phyloP scores from a whole-genome alignment of 2,329 filamentous ascomycete species.

The Aspergillus bombycis region DNA sequence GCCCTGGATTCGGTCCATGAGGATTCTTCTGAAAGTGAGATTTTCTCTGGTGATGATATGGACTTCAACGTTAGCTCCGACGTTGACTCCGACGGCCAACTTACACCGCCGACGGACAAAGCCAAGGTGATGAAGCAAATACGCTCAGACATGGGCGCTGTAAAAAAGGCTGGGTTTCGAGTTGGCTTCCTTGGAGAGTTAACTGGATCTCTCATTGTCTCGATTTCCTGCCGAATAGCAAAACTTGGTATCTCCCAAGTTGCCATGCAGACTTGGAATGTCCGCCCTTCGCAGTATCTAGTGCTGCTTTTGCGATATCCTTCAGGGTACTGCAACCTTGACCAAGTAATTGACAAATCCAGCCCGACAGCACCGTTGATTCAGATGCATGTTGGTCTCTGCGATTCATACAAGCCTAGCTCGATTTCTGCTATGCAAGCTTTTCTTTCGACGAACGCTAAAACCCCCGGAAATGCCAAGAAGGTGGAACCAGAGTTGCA shows the following conservation, averaged over 20 bases:
- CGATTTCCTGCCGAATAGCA: conserved; percentile 68
- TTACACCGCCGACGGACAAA: neutral
- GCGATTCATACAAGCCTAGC: conserved; percentile 72
- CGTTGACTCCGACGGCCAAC: conserved; percentile 9
- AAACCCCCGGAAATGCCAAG: neutral
- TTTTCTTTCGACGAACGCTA: conserved; percentile 52
- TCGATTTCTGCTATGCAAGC: conserved; percentile 55
- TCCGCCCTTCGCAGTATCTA: conserved; percentile 69
- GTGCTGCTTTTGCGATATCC: conserved; percentile 71
- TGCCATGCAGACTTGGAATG: conserved; percentile 75
- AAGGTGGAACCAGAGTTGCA: conserved; percentile 42
- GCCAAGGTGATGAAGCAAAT: conserved; percentile 38
- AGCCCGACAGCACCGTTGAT: conserved; percentile 23
- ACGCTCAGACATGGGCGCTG: conserved; percentile 62
- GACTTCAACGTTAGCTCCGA: conserved; percentile 31
- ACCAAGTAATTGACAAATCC: conserved; percentile 46
- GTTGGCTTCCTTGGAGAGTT: conserved; percentile 65
- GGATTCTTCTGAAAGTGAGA: conserved; percentile 8
- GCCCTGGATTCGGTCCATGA: conserved; percentile 14
- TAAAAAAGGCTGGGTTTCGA: conserved; percentile 69
- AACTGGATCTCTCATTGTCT: conserved; percentile 58
- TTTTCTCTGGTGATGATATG: conserved; percentile 27
- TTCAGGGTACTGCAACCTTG: conserved; percentile 63
- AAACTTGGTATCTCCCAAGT: conserved; percentile 75
- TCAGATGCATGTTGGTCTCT: conserved; percentile 71